Conservation (phyloP, 768 basidiomycete species). For the Mrakia gelida region DNA sequence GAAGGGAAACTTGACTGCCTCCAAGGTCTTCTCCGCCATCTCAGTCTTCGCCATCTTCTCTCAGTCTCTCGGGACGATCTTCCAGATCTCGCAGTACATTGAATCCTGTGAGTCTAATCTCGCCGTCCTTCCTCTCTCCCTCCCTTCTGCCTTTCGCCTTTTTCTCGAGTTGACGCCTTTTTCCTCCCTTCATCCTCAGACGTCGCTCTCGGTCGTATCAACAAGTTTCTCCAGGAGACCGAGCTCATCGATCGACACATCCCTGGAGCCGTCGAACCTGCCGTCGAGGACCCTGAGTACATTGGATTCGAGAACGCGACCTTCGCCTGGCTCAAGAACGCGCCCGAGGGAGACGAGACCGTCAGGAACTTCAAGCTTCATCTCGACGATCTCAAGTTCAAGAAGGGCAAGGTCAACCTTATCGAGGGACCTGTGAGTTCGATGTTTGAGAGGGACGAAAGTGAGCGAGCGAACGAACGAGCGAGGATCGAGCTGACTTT, state of each 20-base stretch:
- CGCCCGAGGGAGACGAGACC: slow-evolving; percentile 1
- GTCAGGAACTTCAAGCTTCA: slow-evolving; percentile 41
- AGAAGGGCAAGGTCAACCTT: slow-evolving; percentile 45
- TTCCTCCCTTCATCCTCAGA: slow-evolving; percentile 45
- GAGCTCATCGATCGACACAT: slow-evolving; percentile 41
- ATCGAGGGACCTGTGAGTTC: slow-evolving; percentile 39
- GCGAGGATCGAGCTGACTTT: neutral
- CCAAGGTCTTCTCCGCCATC: slow-evolving; percentile 50
- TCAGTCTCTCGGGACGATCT: slow-evolving; percentile 11
- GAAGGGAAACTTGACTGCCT: slow-evolving; percentile 37
- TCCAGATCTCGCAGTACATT: slow-evolving; percentile 27
- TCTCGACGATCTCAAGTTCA: slow-evolving; percentile 44
- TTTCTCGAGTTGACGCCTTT: neutral
- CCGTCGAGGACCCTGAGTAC: slow-evolving; percentile 35
- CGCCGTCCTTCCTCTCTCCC: neutral
- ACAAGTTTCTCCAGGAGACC: slow-evolving; percentile 50
- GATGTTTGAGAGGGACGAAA: neutral
- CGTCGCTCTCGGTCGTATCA: slow-evolving; percentile 61
- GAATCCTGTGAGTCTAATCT: slow-evolving; percentile 28
- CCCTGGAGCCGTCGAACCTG: slow-evolving; percentile 9
- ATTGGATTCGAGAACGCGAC: slow-evolving; percentile 42
- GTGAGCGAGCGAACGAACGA: neutral
- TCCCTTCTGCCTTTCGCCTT: neutral
- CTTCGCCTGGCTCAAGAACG: slow-evolving; percentile 39
- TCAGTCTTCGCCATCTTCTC: slow-evolving; percentile 62